Percentiles rank a stretch among this genome's conserved stretches.
Conservation (phyloP, 495 filamentous ascomycete genomes). For the Penicillium paxilli region DNA sequence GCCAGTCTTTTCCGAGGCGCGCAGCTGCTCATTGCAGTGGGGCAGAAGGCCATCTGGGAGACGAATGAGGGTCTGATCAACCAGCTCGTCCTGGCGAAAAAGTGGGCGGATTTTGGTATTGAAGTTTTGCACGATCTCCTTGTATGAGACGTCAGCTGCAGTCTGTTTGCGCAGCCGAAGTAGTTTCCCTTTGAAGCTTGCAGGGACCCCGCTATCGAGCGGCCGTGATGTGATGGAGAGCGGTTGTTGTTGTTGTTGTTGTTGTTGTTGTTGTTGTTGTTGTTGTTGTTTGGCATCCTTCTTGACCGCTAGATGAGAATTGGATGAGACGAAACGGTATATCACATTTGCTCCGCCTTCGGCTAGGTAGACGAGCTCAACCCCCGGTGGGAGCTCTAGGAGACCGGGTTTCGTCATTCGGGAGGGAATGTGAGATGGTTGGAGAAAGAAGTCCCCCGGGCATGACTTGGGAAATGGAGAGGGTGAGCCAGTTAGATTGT, state of each 20-base stretch:
- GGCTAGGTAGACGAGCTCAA: slow-evolving; percentile 52
- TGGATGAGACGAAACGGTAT: slow-evolving; percentile 52
- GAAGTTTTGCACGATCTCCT: slow-evolving; percentile 58
- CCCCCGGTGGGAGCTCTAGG: slow-evolving; percentile 41
- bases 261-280: neutral
- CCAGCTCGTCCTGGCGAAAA: slow-evolving; percentile 57
- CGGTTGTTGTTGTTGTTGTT: neutral
- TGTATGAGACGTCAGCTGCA: slow-evolving; percentile 52
- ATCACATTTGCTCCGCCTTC: slow-evolving; percentile 76
- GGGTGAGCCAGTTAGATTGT: neutral
- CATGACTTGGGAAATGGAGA: neutral
- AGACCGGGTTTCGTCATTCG: slow-evolving; percentile 41
- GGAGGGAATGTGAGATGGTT: slow-evolving; percentile 5
- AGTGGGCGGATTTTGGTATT: slow-evolving; percentile 56
- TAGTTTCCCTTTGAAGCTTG: slow-evolving; percentile 46
- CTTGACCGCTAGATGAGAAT: slow-evolving; percentile 11
- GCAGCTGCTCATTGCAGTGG: slow-evolving; percentile 54
- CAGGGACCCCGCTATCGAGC: slow-evolving; percentile 18
- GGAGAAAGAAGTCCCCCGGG: neutral
- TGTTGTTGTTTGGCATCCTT: slow-evolving; percentile 6
- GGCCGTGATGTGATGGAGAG: slow-evolving; percentile 7
- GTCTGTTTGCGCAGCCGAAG: slow-evolving; percentile 67
- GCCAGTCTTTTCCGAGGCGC: slow-evolving; percentile 28
- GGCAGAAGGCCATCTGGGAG: slow-evolving; percentile 47
- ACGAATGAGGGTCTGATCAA: slow-evolving; percentile 58